phyloP scores from a whole-genome alignment of 257 asterid species.

The Plectranthus barbatus region DNA sequence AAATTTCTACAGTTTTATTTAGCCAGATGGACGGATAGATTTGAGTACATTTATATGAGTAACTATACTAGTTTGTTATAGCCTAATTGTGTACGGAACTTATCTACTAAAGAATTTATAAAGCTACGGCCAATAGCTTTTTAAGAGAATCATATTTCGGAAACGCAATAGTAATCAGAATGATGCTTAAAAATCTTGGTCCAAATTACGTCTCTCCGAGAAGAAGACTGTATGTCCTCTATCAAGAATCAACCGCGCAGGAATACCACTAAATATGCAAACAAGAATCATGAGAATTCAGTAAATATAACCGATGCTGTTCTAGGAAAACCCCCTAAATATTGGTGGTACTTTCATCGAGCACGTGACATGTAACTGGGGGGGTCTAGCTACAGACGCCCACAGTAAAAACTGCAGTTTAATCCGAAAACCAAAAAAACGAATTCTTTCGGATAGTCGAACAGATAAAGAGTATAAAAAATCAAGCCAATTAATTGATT shows the following conservation, averaged over 20 bases:
- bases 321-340: no score
- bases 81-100: background rate
- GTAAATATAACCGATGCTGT: no score
- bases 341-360: no score
- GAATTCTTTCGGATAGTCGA: no score
- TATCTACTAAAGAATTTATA: background rate
- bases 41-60: background rate
- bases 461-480: background rate
- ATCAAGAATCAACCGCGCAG: background rate
- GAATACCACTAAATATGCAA: background rate
- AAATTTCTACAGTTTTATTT: background rate
- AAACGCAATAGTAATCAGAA: background rate
- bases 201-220: background rate
- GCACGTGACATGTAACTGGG: no score
- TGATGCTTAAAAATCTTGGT: background rate
- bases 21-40: background rate
- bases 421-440: no score
- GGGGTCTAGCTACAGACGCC: no score
- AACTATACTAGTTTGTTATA: background rate
- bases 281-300: background rate
- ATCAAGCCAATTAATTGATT: background rate
- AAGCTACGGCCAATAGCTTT: background rate
- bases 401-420: no score
- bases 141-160: background rate
- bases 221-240: background rate